Conservation (phyloP, 2,329 filamentous ascomycete species). For the Pestalotiopsis sp. region DNA sequence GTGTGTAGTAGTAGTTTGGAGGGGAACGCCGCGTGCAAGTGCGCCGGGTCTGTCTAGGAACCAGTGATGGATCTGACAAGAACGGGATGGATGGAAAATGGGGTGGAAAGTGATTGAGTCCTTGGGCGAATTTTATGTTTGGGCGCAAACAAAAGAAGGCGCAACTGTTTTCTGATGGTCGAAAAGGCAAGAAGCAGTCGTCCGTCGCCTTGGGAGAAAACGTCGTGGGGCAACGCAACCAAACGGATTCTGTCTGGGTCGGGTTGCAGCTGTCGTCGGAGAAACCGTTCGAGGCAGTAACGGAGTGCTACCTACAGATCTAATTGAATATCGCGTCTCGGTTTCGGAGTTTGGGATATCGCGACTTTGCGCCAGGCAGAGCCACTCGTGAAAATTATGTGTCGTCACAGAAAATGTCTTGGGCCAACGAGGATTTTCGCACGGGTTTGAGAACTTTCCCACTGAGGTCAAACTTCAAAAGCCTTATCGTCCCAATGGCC, state of each 20-base stretch:
- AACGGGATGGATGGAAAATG: not conserved
- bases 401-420: slow-evolving; percentile 10
- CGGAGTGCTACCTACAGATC: not conserved
- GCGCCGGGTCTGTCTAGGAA: not conserved
- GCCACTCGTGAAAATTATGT: slow-evolving; percentile 13
- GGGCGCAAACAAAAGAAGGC: slow-evolving; percentile 6
- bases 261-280: not conserved
- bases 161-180: not conserved
- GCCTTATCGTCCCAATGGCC: not conserved
- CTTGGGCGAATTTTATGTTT: not conserved
- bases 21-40: not conserved
- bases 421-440: slow-evolving; percentile 9
- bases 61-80: not conserved
- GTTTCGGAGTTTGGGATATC: slow-evolving; percentile 2
- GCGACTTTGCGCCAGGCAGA: slow-evolving; percentile 26
- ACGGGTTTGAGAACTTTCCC: slow-evolving; percentile 8
- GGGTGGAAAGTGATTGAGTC: not conserved
- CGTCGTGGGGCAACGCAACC: slow-evolving; percentile 8
- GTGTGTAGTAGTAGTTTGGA: not conserved
- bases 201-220: not conserved
- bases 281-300: not conserved
- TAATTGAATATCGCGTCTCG: not conserved
- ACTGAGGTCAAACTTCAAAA: not conserved
- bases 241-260: not conserved
- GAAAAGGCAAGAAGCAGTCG: not conserved